phyloP scores from a whole-genome alignment of 306 rosid genomes.

The barrel medic (Medicago truncatula) region MtrunA17r5.0-ANR NC_053047.1:29235001-29235500 shows the following conservation, averaged over 20 bases:
- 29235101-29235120: too few species aligned
- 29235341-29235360: slow-evolving; percentile 22
- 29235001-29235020: background rate
- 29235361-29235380: slow-evolving; percentile 15
- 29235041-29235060: too few species aligned
- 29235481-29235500: background rate
- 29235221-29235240: too few species aligned
- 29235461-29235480: slow-evolving; percentile 6
- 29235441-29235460: slow-evolving; percentile 5
- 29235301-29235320: background rate
- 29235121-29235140: too few species aligned
- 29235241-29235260: background rate
- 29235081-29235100: too few species aligned
- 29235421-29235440: slow-evolving; percentile 17
- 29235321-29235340: background rate
- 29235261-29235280: background rate
- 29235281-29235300: background rate
- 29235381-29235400: background rate
- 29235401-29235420: slow-evolving; percentile 14
- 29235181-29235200: too few species aligned
- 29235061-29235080: too few species aligned
- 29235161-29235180: too few species aligned
- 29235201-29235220: too few species aligned
- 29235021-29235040: too few species aligned
- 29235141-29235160: too few species aligned